phyloP scores from a whole-genome alignment of 163 green algal genomes.

The Trebouxiophyceae sp. region DNA sequence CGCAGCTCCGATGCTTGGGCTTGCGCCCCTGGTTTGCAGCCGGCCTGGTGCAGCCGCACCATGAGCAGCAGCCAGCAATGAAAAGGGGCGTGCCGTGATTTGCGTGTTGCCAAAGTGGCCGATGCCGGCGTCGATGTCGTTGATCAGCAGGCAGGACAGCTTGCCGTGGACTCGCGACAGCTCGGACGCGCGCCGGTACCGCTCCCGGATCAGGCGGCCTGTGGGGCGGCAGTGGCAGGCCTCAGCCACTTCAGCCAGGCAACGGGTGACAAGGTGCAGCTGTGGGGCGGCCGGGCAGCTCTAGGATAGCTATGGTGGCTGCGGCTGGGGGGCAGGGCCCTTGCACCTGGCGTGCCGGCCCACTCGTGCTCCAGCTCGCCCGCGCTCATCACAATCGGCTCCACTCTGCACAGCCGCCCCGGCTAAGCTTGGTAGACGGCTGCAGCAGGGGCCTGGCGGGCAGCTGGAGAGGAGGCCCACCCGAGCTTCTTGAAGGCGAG shows the following conservation, averaged over 20 bases:
- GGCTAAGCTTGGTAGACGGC: not conserved
- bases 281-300: too few relatives aligned
- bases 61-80: too few relatives aligned
- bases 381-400: slow-evolving; percentile 85
- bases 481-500: slow-evolving; percentile 94
- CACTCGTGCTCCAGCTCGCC: slow-evolving; percentile 92
- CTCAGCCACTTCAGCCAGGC: too few relatives aligned
- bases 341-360: slow-evolving; percentile 79
- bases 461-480: slow-evolving; percentile 14
- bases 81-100: slow-evolving; percentile 21
- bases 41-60: too few relatives aligned
- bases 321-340: too few relatives aligned
- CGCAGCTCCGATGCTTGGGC: too few relatives aligned
- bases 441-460: too few relatives aligned
- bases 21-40: too few relatives aligned
- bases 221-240: too few relatives aligned
- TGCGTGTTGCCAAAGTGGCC: slow-evolving; percentile 67
- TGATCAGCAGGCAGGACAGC: slow-evolving; percentile 77
- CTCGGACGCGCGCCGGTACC: slow-evolving; percentile 21
- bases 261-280: too few relatives aligned
- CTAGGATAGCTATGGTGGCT: too few relatives aligned
- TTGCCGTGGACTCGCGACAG: slow-evolving; percentile 53
- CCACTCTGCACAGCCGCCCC: slow-evolving; percentile 30
- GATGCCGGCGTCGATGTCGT: slow-evolving; percentile 88
- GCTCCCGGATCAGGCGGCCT: not conserved